Evolutionary conservation across 257 asterid genomes (phyloP).

Genomic region (Solanum tacnaense): DNA sequence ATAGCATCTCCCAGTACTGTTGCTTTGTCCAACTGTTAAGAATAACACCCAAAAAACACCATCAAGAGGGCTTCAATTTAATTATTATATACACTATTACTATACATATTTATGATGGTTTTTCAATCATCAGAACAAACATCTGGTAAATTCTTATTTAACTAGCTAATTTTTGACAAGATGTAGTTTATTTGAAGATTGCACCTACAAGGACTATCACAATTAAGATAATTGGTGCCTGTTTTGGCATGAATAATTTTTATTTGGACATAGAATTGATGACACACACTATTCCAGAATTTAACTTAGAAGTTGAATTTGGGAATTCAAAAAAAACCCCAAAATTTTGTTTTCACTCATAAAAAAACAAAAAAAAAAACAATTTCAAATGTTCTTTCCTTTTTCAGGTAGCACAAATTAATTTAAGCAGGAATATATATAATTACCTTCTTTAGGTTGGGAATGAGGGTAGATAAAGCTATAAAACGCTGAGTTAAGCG

Average conservation of each 20-base stretch:
- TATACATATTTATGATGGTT: neutral
- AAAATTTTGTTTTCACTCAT: neutral
- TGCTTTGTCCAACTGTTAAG: constrained; percentile 22
- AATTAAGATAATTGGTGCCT: neutral
- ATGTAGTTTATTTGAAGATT: neutral
- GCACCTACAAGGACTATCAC: neutral
- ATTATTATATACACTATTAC: neutral
- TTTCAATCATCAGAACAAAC: neutral
- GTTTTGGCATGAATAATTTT: neutral
- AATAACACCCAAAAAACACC: too few relatives aligned
- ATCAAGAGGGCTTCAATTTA: neutral
- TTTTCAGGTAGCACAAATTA: neutral
- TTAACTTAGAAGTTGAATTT: neutral
- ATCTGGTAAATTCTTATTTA: neutral
- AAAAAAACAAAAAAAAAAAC: neutral
- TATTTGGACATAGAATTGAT: neutral
- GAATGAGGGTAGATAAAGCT: constrained; percentile 12
- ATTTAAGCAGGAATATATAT: neutral
- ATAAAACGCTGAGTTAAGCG: constrained; percentile 2
- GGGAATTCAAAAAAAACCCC: neutral
- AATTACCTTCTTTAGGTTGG: constrained; percentile 18
- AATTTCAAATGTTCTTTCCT: neutral
- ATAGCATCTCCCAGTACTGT: constrained; percentile 20
- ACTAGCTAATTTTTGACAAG: neutral
- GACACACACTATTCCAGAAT: too few relatives aligned